A percentile compares a stretch with the other conserved stretches of the same genome.
Evolutionary conservation across 1,284 basidiomycete genomes (phyloP).

Genomic region (Abortiporus biennis): DNA sequence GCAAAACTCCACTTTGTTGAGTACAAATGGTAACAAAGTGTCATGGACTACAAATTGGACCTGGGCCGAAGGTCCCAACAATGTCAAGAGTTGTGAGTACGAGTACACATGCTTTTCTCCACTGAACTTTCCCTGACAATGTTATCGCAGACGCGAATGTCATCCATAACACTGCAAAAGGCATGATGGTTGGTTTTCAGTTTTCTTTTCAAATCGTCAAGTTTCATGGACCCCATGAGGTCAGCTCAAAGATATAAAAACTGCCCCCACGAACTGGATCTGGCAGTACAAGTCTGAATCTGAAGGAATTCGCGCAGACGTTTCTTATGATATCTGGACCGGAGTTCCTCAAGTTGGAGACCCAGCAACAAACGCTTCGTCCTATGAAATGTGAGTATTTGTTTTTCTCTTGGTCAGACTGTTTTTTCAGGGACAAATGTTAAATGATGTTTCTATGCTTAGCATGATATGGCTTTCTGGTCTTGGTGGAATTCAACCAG

Average conservation of each 20-base stretch:
- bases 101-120: no score
- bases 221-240: no score
- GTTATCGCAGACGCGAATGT: constrained; percentile 39
- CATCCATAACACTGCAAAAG: constrained; percentile 36
- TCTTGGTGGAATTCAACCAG: constrained; percentile 50
- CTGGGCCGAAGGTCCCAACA: constrained; percentile 46
- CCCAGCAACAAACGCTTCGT: constrained; percentile 42
- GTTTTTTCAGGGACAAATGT: no score
- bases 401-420: no score
- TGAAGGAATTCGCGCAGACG: constrained; percentile 44
- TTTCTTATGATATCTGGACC: constrained; percentile 57
- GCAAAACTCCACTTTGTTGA: constrained; percentile 43
- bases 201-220: no score
- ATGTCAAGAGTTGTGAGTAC: constrained; percentile 49
- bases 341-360: constrained; percentile 36
- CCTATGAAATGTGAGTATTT: constrained; percentile 44
- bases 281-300: constrained; percentile 44
- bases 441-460: not conserved
- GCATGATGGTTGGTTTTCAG: constrained; percentile 34
- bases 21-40: constrained; percentile 32
- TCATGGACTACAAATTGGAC: constrained; percentile 51
- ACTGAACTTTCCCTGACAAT: constrained; percentile 3
- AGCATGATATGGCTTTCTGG: constrained; percentile 63
- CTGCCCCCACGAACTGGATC: constrained; percentile 44
- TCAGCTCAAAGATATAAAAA: constrained; percentile 34